Conservation (phyloP, 1,284 basidiomycete species). For the Ceratobasidium sp. region DNA sequence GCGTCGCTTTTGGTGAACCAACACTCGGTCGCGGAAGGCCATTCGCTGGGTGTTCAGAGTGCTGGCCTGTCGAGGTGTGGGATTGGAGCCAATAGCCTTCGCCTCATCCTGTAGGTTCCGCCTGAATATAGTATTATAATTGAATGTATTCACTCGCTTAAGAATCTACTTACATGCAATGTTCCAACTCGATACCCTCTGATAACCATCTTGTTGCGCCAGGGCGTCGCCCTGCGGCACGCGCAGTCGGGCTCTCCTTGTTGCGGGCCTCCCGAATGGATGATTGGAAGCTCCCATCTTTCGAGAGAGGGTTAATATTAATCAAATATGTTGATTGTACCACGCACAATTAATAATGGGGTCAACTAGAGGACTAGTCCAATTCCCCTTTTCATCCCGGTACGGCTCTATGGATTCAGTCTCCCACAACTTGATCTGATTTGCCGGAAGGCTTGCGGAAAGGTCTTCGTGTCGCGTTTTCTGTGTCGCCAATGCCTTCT, state of each 20-base stretch:
- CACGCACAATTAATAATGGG: neutral
- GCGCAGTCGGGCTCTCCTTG: neutral
- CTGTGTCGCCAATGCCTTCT: too few relatives aligned
- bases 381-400: neutral
- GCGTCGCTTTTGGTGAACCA: neutral
- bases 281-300: neutral
- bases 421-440: neutral
- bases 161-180: slow-evolving; percentile 8
- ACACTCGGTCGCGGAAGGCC: neutral
- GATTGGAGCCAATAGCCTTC: neutral
- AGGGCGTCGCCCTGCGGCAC: neutral
- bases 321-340: too few relatives aligned
- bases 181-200: slow-evolving; percentile 11
- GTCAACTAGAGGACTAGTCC: neutral
- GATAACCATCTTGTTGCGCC: neutral
- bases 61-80: neutral
- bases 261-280: neutral
- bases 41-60: neutral
- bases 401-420: neutral
- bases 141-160: too few relatives aligned
- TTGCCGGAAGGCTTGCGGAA: too few relatives aligned
- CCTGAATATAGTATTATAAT: too few relatives aligned
- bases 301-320: too few relatives aligned
- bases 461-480: too few relatives aligned
- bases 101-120: neutral